These are phyloP conservation scores for Cyberlindnera mrakii DNA, from an alignment of 805 yeast genomes.

Conservation along the genomic window DNA sequence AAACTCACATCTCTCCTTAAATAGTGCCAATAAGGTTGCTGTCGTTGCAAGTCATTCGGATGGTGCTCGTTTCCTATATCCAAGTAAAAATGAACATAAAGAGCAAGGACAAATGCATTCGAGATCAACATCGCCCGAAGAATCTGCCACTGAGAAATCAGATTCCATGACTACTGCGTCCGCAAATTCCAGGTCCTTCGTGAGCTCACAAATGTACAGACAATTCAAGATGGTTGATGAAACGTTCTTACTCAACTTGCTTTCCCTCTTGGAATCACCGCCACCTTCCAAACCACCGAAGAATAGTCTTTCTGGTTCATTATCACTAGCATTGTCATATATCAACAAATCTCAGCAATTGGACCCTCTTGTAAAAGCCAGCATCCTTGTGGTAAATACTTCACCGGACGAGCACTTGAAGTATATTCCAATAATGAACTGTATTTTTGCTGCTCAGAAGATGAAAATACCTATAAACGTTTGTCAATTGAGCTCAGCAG, in stretches of 20 bases:
- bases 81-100: constrained; percentile 26
- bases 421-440: constrained; percentile 90
- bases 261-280: constrained; percentile 27
- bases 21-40: constrained; percentile 79
- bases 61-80: constrained; percentile 69
- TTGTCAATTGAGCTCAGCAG: constrained; percentile 66
- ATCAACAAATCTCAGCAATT: constrained; percentile 50
- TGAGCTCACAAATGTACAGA: constrained; percentile 68
- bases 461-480: constrained; percentile 86
- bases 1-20: constrained; percentile 83
- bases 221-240: constrained; percentile 81
- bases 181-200: constrained; percentile 20
- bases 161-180: constrained; percentile 13
- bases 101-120: neutral
- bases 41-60: constrained; percentile 68
- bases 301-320: constrained; percentile 65
- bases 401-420: constrained; percentile 72
- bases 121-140: constrained; percentile 1
- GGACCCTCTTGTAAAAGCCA: constrained; percentile 50
- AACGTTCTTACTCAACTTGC: constrained; percentile 54
- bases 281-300: constrained; percentile 30
- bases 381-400: constrained; percentile 57
- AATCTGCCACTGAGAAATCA: constrained; percentile 3
- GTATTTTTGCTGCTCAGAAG: constrained; percentile 93
- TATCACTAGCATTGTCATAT: constrained; percentile 76